Percentiles rank a stretch among this genome's conserved stretches.
phyloP scores from a whole-genome alignment of 2,329 filamentous ascomycete genomes.

The Talaromyces sp. region DNA sequence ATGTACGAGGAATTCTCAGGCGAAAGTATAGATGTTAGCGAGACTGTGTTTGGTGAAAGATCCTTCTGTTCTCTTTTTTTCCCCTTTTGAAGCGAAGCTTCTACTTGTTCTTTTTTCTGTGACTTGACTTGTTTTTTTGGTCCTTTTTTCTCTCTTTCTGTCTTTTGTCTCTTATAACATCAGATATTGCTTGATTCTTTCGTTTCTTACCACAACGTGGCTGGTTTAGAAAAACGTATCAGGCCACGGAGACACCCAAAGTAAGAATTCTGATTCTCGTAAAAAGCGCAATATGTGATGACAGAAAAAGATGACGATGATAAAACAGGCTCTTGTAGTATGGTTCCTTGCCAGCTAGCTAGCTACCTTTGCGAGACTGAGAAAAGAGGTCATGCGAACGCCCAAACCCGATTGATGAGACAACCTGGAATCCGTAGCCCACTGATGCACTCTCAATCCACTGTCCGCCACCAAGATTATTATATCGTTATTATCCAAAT shows the following conservation, averaged over 20 bases:
- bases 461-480: not conserved
- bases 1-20: not conserved
- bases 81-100: slow-evolving; percentile 12
- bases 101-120: slow-evolving; percentile 15
- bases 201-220: slow-evolving; percentile 8
- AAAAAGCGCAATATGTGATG: slow-evolving; percentile 21
- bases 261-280: slow-evolving; percentile 24
- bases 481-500: not conserved
- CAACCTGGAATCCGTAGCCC: slow-evolving; percentile 24
- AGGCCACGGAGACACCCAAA: slow-evolving; percentile 14
- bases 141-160: slow-evolving; percentile 3
- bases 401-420: slow-evolving; percentile 26
- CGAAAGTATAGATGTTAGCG: not conserved
- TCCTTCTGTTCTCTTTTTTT: slow-evolving; percentile 21
- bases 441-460: slow-evolving; percentile 7
- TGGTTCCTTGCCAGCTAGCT: slow-evolving; percentile 42
- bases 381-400: slow-evolving; percentile 36
- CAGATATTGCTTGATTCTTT: slow-evolving; percentile 5
- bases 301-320: slow-evolving; percentile 30
- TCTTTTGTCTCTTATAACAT: slow-evolving; percentile 14
- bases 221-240: slow-evolving; percentile 8
- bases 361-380: slow-evolving; percentile 36
- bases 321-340: slow-evolving; percentile 41
- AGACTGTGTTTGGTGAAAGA: slow-evolving; percentile 8
- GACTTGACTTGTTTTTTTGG: not conserved